Conservation (phyloP, 257 asterid genomes). For the Solanum ossicruentum region DNA sequence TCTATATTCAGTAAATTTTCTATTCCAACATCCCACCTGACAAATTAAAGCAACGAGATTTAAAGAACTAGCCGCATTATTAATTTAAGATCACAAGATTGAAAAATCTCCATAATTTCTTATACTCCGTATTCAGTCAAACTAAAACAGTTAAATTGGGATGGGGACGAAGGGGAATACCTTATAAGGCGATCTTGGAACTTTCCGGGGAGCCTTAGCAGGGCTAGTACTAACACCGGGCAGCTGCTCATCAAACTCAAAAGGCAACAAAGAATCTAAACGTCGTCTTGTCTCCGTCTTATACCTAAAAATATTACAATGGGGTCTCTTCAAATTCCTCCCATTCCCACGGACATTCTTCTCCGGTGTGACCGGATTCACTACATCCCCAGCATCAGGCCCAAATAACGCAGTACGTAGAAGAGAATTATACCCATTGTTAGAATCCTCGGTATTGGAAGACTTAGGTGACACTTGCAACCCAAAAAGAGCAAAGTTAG, state of each 20-base stretch:
- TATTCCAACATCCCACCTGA: background rate
- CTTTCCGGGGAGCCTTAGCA: conserved; percentile 66
- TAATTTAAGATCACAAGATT: background rate
- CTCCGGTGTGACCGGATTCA: conserved; percentile 56
- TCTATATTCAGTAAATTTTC: background rate
- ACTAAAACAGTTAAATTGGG: background rate
- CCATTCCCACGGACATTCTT: conserved; percentile 8
- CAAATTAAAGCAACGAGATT: background rate
- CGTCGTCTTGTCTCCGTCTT: conserved; percentile 62
- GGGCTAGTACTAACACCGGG: conserved; percentile 67
- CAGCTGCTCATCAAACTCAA: conserved; percentile 52
- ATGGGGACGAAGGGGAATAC: background rate
- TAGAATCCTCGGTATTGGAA: conserved; percentile 38
- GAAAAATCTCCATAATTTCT: background rate
- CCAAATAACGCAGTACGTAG: conserved; percentile 66
- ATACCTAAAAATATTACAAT: conserved; percentile 64
- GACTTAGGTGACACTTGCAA: conserved; percentile 29
- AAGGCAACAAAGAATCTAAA: conserved; percentile 60
- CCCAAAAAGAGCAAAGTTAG: conserved; percentile 69
- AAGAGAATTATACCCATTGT: conserved; percentile 49
- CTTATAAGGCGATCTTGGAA: conserved; percentile 80
- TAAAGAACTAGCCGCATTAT: background rate
- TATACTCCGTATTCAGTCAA: background rate
- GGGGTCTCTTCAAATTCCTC: conserved; percentile 31
- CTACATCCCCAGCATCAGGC: conserved; percentile 30